phyloP scores from a whole-genome alignment of 345 rosid genomes.

The Rhizophora apiculata region DNA sequence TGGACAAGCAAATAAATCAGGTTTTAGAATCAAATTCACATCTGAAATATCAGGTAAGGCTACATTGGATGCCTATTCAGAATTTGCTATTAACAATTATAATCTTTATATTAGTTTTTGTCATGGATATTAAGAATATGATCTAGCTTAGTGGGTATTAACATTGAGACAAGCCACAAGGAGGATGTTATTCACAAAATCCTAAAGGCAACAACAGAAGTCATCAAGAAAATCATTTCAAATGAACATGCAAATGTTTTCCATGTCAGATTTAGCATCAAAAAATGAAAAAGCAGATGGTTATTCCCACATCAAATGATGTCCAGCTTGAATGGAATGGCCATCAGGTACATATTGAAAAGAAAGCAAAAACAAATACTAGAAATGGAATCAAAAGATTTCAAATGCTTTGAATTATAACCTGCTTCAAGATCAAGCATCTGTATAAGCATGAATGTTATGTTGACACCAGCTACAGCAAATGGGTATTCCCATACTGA shows the following conservation, averaged over 20 bases:
- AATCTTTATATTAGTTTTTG: not conserved
- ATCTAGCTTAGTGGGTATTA: not conserved
- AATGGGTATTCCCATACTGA: constrained; percentile 99
- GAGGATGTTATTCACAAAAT: too few species aligned
- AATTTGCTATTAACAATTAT: too few species aligned
- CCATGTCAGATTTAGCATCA: not conserved
- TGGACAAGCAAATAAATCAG: not conserved
- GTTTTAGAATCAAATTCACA: not conserved
- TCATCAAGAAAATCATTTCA: not conserved
- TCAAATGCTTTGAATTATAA: constrained; percentile 11
- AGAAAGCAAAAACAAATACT: too few species aligned
- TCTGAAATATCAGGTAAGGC: not conserved
- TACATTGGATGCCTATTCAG: not conserved
- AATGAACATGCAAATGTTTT: not conserved
- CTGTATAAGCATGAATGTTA: constrained; percentile 98
- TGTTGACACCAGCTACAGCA: constrained; percentile 98
- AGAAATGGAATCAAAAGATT: not conserved
- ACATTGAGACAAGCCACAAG: too few species aligned
- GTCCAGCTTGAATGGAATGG: not conserved
- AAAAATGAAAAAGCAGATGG: not conserved
- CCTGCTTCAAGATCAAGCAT: constrained; percentile 99
- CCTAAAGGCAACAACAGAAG: not conserved
- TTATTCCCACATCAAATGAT: not conserved
- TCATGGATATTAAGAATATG: not conserved
- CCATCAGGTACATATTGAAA: too few species aligned